Evolutionary conservation across 805 yeast genomes (phyloP).

Genomic region (Teunomyces panamensis): DNA sequence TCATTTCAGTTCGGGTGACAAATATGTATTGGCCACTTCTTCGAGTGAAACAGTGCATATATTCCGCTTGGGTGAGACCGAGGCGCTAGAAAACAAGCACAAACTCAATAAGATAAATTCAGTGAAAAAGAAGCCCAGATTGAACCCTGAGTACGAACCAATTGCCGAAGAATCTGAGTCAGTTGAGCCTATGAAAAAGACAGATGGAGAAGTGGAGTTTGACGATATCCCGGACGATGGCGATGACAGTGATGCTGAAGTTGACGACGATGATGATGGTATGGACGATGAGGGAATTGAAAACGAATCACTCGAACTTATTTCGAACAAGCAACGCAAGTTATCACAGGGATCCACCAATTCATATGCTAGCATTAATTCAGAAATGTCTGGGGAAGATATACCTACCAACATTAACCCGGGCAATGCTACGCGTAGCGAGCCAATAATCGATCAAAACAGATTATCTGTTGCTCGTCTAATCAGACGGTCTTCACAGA

Average conservation of each 20-base stretch:
- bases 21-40: conserved; percentile 76
- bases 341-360: conserved; percentile 37
- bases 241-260: conserved; percentile 18
- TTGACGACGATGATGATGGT: conserved; percentile 21
- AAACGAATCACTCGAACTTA: conserved; percentile 20
- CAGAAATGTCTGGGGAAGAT: conserved; percentile 23
- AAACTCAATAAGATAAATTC: conserved; percentile 21
- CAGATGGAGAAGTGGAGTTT: conserved; percentile 15
- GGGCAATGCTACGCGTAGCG: conserved; percentile 25
- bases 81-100: conserved; percentile 38
- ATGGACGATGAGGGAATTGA: conserved; percentile 27
- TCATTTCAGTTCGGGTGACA: conserved; percentile 68
- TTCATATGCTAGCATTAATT: conserved; percentile 29
- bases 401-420: conserved; percentile 2
- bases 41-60: conserved; percentile 92
- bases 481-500: conserved; percentile 75
- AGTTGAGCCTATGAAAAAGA: conserved; percentile 9
- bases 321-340: conserved; percentile 32
- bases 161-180: conserved; percentile 28
- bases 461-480: conserved; percentile 72
- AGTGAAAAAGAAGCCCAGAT: conserved; percentile 8
- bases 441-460: conserved; percentile 69
- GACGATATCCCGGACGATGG: conserved; percentile 13
- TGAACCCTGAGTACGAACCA: conserved; percentile 19
- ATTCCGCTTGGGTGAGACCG: conserved; percentile 65